A percentile compares a stretch with the other conserved stretches of the same genome.
These are phyloP conservation scores for Hygrocybe punicea DNA, from an alignment of 768 basidiomycete genomes.

Conservation along the genomic window DNA sequence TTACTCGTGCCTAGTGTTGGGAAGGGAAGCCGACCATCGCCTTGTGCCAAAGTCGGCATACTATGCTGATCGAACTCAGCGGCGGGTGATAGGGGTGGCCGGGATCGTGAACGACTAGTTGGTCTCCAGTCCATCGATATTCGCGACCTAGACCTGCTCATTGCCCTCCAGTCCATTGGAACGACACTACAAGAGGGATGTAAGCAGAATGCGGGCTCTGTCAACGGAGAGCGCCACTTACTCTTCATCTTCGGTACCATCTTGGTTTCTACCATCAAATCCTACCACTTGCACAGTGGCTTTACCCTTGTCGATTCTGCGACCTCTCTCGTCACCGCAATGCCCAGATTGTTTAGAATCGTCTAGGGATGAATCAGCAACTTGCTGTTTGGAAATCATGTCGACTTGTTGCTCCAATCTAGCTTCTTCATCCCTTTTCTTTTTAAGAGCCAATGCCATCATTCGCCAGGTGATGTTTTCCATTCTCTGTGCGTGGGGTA, in stretches of 20 bases:
- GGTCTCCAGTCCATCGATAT: conserved; percentile 92
- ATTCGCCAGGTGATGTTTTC: conserved; percentile 98
- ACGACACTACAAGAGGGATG: conserved; percentile 43
- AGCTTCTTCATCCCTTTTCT: conserved; percentile 70
- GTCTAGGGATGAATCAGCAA: conserved; percentile 13
- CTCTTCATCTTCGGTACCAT: conserved; percentile 70
- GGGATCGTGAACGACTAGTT: conserved; percentile 70
- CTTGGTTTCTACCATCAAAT: conserved; percentile 74
- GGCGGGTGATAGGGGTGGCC: conserved; percentile 55
- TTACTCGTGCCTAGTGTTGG: conserved; percentile 26
- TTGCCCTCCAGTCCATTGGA: conserved; percentile 90
- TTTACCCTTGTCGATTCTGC: conserved; percentile 79
- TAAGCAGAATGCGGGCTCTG: conserved; percentile 9
- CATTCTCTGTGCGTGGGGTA: conserved; percentile 93
- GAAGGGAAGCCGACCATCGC: conserved; percentile 49
- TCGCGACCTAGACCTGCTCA: conserved; percentile 86
- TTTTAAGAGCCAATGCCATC: conserved; percentile 94
- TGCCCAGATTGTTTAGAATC: conserved; percentile 9
- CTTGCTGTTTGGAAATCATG: neutral
- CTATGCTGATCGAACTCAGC: conserved; percentile 48
- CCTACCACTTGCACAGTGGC: conserved; percentile 73
- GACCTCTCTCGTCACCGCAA: conserved; percentile 54
- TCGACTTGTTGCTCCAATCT: conserved; percentile 17
- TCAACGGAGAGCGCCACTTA: conserved; percentile 40
- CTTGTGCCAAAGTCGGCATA: conserved; percentile 27